Evolutionary conservation across 2,329 filamentous ascomycete species (phyloP), one percentile per base, ranked within the genome.

Genomic region (Colletotrichum abscissum): DNA sequence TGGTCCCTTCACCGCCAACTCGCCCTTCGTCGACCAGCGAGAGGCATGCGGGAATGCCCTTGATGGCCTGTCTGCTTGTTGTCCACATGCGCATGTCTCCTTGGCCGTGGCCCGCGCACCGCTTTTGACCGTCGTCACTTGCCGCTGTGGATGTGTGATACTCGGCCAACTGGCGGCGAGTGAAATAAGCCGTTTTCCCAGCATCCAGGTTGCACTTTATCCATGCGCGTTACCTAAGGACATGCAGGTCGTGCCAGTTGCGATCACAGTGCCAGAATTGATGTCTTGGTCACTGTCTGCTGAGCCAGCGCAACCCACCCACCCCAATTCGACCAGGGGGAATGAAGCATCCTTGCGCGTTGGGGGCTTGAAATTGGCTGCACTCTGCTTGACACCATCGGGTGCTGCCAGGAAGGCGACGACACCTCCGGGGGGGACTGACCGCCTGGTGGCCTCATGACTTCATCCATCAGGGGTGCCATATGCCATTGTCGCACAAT

Each of bases 371-470:
- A 72, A 71, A 65, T 69, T 73, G 59, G 59, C 59, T 59, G 38
- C 56, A 60, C 59, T 69, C 22, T 69, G 67, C 59, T 73, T 70
- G 54, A 54, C 67, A 57, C 46, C 52, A 35, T 30, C 66, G 56
- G 60, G 54, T n/a, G 52, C 49, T 42, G 42, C 68, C 63, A 68
- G 26, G 19, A 26, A 46, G 58, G 12, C 26, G 11, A 24, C 11
- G 30, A 35, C 11, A 59, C 64, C 57, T 49, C 64, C 67, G 64
- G 33, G 46, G n/a, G 57, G 67, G 56, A 54, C 58, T 72, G 68
- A 74, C 68, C 68, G 72, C 68, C 54, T 57, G 57, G 63, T 63
- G 57, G 62, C 69, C 72, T 67, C 72, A 73, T 74, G 63, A 63
- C 63, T 71, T 74, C 67, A 72, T 72, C 33, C 49, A 56, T n/a